Evolutionary conservation across 2,329 filamentous ascomycete genomes (phyloP), one percentile per base, ranked within the genome.

Genomic region (Colletotrichum phormii): DNA sequence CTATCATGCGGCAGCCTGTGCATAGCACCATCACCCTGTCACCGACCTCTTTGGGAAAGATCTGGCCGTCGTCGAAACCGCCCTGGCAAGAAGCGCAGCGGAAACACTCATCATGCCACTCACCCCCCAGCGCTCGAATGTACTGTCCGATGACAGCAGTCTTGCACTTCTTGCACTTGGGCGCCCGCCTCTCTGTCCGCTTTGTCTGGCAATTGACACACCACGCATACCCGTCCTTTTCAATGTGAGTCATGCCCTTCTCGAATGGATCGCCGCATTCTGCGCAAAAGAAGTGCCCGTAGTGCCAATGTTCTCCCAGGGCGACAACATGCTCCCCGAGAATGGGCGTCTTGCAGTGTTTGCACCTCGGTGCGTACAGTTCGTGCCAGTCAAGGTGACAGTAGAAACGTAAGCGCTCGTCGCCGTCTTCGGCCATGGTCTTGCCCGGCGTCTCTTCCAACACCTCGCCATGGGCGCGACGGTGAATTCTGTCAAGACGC

Each of bases 311-410:
- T n/a, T 92, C 90, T 1, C 97, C 97, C 69, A 97, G 94, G 1
- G 97, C 97, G 15, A 98, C 92, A 37, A 98, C 92, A 76, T 98
- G 95, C 83, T 98, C 95, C 54, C 95, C 95, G 77, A 98, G 92
- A 78, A 99, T 99, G 4, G 97, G 96, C 8, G 97, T 99, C 81
- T 93, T 95, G 89, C 97, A 99, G 81, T 94, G 95, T 84, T 97
- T 97, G 88, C 97, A 99, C 54, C 95, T 91, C 5, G 97, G 97
- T 37, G 94, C 95, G 83, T 94, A 99, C 66, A 93, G 86, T 83
- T 99, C 97, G 82, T 99, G 97, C 90, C 95, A 99, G 85, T 99
- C 97, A n/a, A 99, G 89, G 81, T 98, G 96, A 83, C 97, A 99
- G 85, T 94, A 99, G 88, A 98, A 98, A 12, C 96, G 91, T 58